A percentile compares a stretch with the other conserved stretches of the same genome.
Conservation (phyloP, 2,329 filamentous ascomycete species). For the Exophiala dermatitidis region DNA sequence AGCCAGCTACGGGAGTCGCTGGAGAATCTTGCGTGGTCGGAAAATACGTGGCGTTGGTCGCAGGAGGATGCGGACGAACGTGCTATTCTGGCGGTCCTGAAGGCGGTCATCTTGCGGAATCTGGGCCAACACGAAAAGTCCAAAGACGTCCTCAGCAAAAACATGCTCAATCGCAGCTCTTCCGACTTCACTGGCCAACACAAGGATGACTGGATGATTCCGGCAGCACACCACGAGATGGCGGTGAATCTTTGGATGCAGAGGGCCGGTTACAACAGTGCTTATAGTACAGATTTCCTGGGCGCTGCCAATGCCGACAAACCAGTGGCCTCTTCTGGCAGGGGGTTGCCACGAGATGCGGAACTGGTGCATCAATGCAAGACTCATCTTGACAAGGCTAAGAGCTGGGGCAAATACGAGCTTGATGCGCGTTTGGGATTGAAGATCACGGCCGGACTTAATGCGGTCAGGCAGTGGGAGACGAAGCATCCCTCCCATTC, state of each 20-base stretch:
- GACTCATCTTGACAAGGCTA: constrained; percentile 50
- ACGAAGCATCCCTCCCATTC: constrained; percentile 14
- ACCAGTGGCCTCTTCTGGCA: constrained; percentile 9
- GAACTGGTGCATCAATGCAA: constrained; percentile 47
- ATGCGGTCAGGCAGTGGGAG: constrained; percentile 41
- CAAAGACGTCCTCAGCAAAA: constrained; percentile 52
- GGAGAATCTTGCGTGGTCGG: constrained; percentile 58
- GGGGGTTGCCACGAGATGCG: constrained; percentile 28
- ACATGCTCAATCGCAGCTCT: constrained; percentile 52
- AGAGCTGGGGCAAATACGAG: constrained; percentile 55
- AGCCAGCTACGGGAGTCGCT: constrained; percentile 59
- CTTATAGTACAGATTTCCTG: constrained; percentile 28
- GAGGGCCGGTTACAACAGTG: constrained; percentile 33
- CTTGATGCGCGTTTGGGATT: constrained; percentile 51
- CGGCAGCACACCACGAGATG: constrained; percentile 79
- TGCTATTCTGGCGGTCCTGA: constrained; percentile 60
- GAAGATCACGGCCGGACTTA: constrained; percentile 42
- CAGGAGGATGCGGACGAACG: constrained; percentile 52
- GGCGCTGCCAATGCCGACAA: constrained; percentile 5
- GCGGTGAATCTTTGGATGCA: constrained; percentile 75
- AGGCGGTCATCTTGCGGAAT: constrained; percentile 59
- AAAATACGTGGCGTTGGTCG: constrained; percentile 42
- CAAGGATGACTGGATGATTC: constrained; percentile 56
- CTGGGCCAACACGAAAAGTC: constrained; percentile 59
- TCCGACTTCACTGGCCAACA: constrained; percentile 44